Evolutionary conservation across 2,329 filamentous ascomycete genomes (phyloP).

Genomic region (Neofusicoccum cordaticola): DNA sequence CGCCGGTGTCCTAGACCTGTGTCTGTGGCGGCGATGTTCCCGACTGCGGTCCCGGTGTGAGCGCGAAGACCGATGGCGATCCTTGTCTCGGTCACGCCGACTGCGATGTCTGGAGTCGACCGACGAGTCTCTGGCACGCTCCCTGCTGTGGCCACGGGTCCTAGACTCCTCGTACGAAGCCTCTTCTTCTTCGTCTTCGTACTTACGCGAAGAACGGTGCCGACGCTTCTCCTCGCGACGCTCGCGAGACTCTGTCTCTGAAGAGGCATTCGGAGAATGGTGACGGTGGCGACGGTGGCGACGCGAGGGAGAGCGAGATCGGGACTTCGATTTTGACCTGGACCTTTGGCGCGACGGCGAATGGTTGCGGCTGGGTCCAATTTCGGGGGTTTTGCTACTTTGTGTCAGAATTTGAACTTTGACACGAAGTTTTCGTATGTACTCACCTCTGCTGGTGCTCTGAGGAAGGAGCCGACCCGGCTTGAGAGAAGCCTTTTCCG

Average conservation of each 20-base stretch:
- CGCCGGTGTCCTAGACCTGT: constrained; percentile 36
- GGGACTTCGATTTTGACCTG: constrained; percentile 32
- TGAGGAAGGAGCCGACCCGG: not conserved
- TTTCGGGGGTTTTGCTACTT: constrained; percentile 30
- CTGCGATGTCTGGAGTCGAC: constrained; percentile 57
- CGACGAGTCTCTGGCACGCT: constrained; percentile 65
- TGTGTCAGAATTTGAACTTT: not conserved
- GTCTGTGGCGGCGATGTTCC: constrained; percentile 44
- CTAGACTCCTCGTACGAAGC: constrained; percentile 43
- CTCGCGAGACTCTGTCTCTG: constrained; percentile 30
- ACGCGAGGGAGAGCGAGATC: constrained; percentile 34
- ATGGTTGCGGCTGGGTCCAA: constrained; percentile 40
- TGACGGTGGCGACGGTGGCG: constrained; percentile 50
- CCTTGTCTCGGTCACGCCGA: constrained; percentile 41
- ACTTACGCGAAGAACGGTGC: constrained; percentile 46
- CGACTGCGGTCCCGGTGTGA: constrained; percentile 46
- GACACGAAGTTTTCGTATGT: not conserved
- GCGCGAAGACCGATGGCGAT: constrained; percentile 43
- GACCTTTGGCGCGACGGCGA: constrained; percentile 29
- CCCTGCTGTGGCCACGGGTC: constrained; percentile 33
- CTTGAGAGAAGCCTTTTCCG: not conserved
- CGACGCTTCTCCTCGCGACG: constrained; percentile 44
- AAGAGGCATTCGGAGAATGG: constrained; percentile 50
- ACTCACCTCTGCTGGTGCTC: constrained; percentile 13
- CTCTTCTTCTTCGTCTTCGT: constrained; percentile 35